Percentiles rank a stretch among this genome's conserved stretches.
Evolutionary conservation across 805 yeast species (phyloP).

Genomic region (Kazachstania kunashirensis): DNA sequence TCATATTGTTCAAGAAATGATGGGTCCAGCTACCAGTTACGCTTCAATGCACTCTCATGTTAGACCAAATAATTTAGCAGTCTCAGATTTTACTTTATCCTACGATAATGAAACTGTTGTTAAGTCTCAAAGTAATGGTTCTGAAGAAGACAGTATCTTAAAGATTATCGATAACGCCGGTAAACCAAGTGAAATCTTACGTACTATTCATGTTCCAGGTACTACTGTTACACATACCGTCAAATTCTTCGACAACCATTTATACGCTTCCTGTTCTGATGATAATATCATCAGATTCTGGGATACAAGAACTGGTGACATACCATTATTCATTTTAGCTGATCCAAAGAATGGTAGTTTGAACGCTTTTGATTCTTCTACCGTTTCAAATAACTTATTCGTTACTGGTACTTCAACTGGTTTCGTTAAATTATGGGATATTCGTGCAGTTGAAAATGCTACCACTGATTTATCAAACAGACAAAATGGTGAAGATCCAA

Average conservation of each 20-base stretch:
- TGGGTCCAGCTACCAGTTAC: conserved; percentile 22
- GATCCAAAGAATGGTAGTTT: conserved; percentile 20
- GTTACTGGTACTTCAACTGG: conserved; percentile 25
- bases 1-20: conserved; percentile 20
- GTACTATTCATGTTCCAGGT: conserved; percentile 17
- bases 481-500: conserved; percentile 17
- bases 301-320: conserved; percentile 21
- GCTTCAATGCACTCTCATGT: conserved; percentile 18
- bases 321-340: conserved; percentile 16
- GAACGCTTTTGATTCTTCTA: conserved; percentile 18
- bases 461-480: conserved; percentile 14
- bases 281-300: conserved; percentile 23
- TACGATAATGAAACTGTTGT: conserved; percentile 17
- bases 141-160: conserved; percentile 19
- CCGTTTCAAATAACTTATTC: conserved; percentile 18
- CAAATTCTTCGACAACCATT: conserved; percentile 21
- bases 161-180: conserved; percentile 23
- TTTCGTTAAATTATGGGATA: conserved; percentile 23
- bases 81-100: conserved; percentile 21
- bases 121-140: conserved; percentile 19
- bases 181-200: conserved; percentile 18
- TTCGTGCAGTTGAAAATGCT: conserved; percentile 19
- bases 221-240: conserved; percentile 21
- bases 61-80: conserved; percentile 12
- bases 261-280: conserved; percentile 23